These are phyloP conservation scores for Craterostigma plantagineum DNA, from an alignment of 257 asterid genomes.

Conservation along the genomic window DNA sequence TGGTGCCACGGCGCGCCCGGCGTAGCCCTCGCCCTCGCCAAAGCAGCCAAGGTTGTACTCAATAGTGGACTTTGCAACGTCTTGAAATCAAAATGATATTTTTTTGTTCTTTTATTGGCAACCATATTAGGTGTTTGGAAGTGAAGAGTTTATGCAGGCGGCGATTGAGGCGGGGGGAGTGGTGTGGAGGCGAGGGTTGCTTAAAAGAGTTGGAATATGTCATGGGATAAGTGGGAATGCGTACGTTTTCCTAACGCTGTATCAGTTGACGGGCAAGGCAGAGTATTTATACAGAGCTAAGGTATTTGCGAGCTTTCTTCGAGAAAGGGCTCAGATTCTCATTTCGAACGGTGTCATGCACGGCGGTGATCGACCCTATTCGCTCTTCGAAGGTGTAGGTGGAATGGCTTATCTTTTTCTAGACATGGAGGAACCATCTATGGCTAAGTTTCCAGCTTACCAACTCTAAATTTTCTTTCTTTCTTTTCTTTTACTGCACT, in stretches of 20 bases:
- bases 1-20: conserved; percentile 96
- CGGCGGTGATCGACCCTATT: conserved; percentile 62
- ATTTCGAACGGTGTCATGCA: conserved; percentile 57
- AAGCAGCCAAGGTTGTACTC: conserved; percentile 48
- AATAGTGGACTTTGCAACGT: too few relatives aligned
- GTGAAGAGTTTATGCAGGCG: conserved; percentile 53
- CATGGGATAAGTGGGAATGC: conserved; percentile 80
- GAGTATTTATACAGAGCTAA: conserved; percentile 56
- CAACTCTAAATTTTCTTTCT: conserved; percentile 26
- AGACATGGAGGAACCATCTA: conserved; percentile 44
- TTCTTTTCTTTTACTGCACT: neutral
- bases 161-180: conserved; percentile 61
- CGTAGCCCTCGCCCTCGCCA: conserved; percentile 50
- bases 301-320: conserved; percentile 59
- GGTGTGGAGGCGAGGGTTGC: conserved; percentile 68
- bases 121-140: conserved; percentile 55
- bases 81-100: neutral
- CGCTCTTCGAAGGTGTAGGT: conserved; percentile 64
- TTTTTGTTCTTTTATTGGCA: conserved; percentile 5
- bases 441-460: conserved; percentile 52
- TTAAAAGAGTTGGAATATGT: conserved; percentile 70
- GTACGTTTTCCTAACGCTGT: conserved; percentile 54
- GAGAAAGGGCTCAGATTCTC: conserved; percentile 34
- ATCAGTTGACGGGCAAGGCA: conserved; percentile 44
- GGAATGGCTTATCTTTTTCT: conserved; percentile 61